These are phyloP conservation scores for Coleophoma crateriformis DNA, from an alignment of 2,329 filamentous ascomycete species.

Conservation along the genomic window DNA sequence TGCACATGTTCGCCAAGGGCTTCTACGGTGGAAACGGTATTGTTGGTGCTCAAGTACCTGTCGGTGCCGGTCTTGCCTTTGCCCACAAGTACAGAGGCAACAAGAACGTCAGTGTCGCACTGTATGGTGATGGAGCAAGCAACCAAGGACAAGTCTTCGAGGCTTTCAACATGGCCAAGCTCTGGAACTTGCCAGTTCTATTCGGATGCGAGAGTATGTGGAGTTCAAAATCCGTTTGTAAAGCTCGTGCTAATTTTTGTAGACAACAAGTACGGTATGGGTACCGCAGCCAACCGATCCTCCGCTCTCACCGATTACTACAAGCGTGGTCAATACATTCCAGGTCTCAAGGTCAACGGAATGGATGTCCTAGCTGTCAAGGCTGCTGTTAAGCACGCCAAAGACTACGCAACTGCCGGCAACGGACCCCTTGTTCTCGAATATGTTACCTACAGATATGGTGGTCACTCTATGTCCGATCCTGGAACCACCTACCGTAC, in stretches of 20 bases:
- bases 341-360: conserved; percentile 97
- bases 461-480: conserved; percentile 99
- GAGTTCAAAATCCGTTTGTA: not conserved
- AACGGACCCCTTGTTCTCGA: conserved; percentile 95
- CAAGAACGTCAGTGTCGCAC: conserved; percentile 79
- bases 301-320: conserved; percentile 99
- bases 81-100: conserved; percentile 90
- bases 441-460: conserved; percentile 99
- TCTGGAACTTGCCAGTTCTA: conserved; percentile 92
- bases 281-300: conserved; percentile 88
- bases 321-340: conserved; percentile 99
- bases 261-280: conserved; percentile 99
- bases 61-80: conserved; percentile 93
- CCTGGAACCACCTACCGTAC: conserved; percentile 98
- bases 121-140: conserved; percentile 97
- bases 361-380: conserved; percentile 99
- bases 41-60: conserved; percentile 95
- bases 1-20: conserved; percentile 99
- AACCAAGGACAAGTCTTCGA: conserved; percentile 99
- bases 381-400: conserved; percentile 90
- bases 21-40: conserved; percentile 99
- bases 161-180: conserved; percentile 99
- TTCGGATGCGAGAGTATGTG: conserved; percentile 96
- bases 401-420: conserved; percentile 75
- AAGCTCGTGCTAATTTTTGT: conserved; percentile 19